Percentiles rank a stretch among this genome's conserved stretches.
Evolutionary conservation across 2,329 filamentous ascomycete genomes (phyloP).

Genomic region (Clonostachys rosea): DNA sequence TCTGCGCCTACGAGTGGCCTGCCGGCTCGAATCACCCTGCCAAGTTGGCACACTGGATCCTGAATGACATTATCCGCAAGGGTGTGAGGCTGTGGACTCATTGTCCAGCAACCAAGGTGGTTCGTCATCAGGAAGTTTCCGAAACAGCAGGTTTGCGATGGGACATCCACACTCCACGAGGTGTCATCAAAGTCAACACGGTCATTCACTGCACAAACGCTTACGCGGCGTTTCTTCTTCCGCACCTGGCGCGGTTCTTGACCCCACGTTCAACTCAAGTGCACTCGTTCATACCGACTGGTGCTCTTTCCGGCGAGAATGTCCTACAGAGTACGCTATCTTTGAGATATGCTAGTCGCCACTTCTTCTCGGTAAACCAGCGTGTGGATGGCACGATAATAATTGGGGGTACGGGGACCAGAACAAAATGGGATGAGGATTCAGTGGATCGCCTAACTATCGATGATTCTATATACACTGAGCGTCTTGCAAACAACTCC

Average conservation of each 20-base stretch:
- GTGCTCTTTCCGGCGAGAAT: constrained; percentile 23
- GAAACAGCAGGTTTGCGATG: not conserved
- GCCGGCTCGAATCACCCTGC: constrained; percentile 42
- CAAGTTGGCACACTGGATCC: constrained; percentile 41
- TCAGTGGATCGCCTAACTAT: not conserved
- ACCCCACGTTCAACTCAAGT: not conserved
- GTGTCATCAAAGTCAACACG: not conserved
- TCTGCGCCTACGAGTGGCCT: constrained; percentile 44
- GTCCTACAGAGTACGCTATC: constrained; percentile 33
- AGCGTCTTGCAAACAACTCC: not conserved
- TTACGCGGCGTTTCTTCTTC: not conserved
- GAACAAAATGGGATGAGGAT: not conserved
- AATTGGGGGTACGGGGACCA: not conserved
- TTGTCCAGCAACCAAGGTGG: not conserved
- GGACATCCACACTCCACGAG: not conserved
- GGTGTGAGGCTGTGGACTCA: constrained; percentile 27
- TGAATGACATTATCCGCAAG: constrained; percentile 24
- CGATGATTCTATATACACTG: not conserved
- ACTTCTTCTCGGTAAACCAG: constrained; percentile 45
- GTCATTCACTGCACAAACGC: not conserved
- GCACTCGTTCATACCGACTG: constrained; percentile 21
- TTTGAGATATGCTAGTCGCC: constrained; percentile 35
- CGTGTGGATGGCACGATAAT: constrained; percentile 9
- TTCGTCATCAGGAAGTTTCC: not conserved
- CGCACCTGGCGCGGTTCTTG: not conserved